These are phyloP conservation scores for Eucalyptus coolabah DNA, from an alignment of 345 rosid species.

Conservation along the genomic window DNA sequence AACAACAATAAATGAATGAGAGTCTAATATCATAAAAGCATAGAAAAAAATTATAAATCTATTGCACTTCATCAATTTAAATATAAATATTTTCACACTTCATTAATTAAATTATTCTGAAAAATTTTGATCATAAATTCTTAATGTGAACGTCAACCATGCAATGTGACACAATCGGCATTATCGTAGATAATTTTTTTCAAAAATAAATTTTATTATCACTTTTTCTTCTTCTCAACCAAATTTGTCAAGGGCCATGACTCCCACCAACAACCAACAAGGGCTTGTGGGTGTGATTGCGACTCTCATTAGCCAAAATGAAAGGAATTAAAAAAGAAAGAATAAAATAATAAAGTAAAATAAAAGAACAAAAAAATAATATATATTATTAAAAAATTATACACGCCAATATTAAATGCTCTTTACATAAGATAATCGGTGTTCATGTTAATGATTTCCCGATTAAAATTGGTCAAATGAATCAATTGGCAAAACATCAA, in stretches of 20 bases:
- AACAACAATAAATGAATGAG: neutral
- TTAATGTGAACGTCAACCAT: fast-evolving
- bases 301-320: neutral
- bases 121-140: fast-evolving
- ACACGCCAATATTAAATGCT: fast-evolving
- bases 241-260: no score
- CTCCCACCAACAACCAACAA: no score
- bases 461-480: fast-evolving
- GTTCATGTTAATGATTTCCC: fast-evolving
- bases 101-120: neutral
- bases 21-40: neutral
- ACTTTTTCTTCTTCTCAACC: neutral
- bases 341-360: no score
- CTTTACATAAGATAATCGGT: fast-evolving
- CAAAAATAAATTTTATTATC: no score
- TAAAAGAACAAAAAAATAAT: no score
- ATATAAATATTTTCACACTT: no score
- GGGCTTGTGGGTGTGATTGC: neutral
- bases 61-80: no score
- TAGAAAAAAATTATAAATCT: no score
- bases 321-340: neutral
- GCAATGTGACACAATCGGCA: fast-evolving
- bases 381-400: no score
- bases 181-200: no score
- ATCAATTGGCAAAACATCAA: no score